Base-by-base conservation (phyloP, 148 eudicot genomes). In the Chenopodium album region DNA sequence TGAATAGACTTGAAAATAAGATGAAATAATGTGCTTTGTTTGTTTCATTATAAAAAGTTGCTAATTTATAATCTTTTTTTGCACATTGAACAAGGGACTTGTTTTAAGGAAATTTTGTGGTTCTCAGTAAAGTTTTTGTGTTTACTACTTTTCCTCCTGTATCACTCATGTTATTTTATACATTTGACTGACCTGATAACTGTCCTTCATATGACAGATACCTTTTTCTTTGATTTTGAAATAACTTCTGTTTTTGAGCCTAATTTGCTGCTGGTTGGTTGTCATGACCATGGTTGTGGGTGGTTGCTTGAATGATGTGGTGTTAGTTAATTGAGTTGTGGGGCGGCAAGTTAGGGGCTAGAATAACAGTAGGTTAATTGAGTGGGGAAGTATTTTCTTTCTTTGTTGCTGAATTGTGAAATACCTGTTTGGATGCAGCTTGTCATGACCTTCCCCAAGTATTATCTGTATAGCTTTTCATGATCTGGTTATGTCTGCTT, bases 211-310 rank as follows among this genome's bases (percentile, higher is more conserved):
- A 70, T 67, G 34, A 79, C 90, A 93, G 97, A 93, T 90, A 85
- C 97, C 97, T 34, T 93, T 93, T 85, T 93, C 92, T 11, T 73
- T 93, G 80, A 65, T 34, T 72, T 83, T 90, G 56, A 93, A 77
- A 88, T 81, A 84, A 68, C 85, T 2, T 34, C 37, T 34, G 37
- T 34, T 34, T 34, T 34, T 34, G 37, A 34, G 37, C 37, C 37
- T 34, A 34, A 34, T 34, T 41, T 41, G 44, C 8, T 41, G 44
- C 8, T 41, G 44, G 44, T 41, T 41, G 44, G 44, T 41, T 41
- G 8, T 41, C 44, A 41, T 41, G 44, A 41, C 44, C 0, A 41
- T 41, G 44, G 44, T 37, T 37, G 44, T 6, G 44, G 44, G 44
- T 41, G 44, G 44, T 41, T 41, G 44, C 8, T 41, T 41, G 44